Conservation (phyloP, 2,329 filamentous ascomycete species). For the Uncinocarpus reesii region DNA sequence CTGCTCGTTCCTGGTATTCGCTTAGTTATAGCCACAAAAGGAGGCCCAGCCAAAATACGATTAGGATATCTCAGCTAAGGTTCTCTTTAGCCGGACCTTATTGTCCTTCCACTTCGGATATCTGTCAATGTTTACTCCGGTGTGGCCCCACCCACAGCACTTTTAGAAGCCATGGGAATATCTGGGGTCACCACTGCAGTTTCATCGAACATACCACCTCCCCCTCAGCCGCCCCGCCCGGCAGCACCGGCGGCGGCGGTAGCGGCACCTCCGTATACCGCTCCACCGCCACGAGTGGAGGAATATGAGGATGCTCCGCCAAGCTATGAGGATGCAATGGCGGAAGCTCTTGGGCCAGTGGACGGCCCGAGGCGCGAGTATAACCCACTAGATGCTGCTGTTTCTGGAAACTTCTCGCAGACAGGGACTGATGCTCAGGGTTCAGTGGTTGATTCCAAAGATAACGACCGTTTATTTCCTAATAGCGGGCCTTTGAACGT, state of each 20-base stretch:
- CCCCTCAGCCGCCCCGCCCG: constrained; percentile 36
- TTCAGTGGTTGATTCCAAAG: constrained; percentile 26
- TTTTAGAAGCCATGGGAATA: constrained; percentile 55
- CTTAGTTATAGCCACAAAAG: too few relatives aligned
- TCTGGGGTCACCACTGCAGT: constrained; percentile 19
- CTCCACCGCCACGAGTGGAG: constrained; percentile 18
- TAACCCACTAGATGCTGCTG: constrained; percentile 34
- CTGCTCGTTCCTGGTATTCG: not conserved
- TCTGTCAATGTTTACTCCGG: constrained; percentile 77
- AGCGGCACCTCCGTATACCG: constrained; percentile 18
- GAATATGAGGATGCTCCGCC: constrained; percentile 67
- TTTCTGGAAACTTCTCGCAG: constrained; percentile 22
- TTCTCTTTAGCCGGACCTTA: constrained; percentile 52
- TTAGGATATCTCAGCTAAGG: constrained; percentile 7
- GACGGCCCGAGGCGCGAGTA: constrained; percentile 54
- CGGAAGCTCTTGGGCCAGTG: constrained; percentile 63
- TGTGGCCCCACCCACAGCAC: constrained; percentile 65
- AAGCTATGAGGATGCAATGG: constrained; percentile 89
- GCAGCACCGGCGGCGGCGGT: too few relatives aligned
- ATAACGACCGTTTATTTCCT: constrained; percentile 23
- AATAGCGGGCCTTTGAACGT: constrained; percentile 18
- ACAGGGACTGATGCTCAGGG: constrained; percentile 31
- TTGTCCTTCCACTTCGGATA: constrained; percentile 69
- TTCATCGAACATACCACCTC: constrained; percentile 19
- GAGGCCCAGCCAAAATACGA: not conserved